These are phyloP conservation scores for Rhipidocladum racemiflorum DNA, from an alignment of 176 grass and related monocot species.

Conservation along the genomic window DNA sequence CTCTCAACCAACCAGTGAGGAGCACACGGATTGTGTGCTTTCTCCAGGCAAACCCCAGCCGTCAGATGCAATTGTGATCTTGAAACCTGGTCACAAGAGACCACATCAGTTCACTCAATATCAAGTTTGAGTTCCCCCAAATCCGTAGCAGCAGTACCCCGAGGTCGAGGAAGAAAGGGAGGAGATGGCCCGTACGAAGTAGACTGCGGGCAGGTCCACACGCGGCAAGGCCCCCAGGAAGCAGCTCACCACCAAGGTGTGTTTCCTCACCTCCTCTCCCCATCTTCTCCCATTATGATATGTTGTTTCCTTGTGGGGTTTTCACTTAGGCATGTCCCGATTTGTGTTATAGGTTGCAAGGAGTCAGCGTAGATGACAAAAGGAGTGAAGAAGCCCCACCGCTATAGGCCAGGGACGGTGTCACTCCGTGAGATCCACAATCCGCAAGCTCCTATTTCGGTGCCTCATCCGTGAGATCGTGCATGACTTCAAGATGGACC, in stretches of 20 bases:
- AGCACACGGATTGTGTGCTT: slow-evolving; percentile 64
- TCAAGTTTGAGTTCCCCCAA: neutral
- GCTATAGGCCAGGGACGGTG: slow-evolving; percentile 69
- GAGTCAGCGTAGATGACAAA: slow-evolving; percentile 73
- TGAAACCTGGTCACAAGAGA: slow-evolving; percentile 7
- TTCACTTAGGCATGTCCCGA: neutral
- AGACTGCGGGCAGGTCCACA: slow-evolving; percentile 89
- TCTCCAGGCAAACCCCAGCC: neutral
- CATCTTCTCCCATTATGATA: neutral
- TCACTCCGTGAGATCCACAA: slow-evolving; percentile 88
- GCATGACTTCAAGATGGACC: slow-evolving; percentile 94
- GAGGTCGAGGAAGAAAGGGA: neutral
- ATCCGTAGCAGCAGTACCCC: neutral
- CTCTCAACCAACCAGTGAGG: neutral
- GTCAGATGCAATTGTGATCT: slow-evolving; percentile 5
- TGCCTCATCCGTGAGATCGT: slow-evolving; percentile 86
- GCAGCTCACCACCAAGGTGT: slow-evolving; percentile 91
- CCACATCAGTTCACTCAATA: neutral
- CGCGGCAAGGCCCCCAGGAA: slow-evolving; percentile 85
- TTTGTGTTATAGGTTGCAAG: slow-evolving; percentile 46
- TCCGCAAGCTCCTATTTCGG: slow-evolving; percentile 89
- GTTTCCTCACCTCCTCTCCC: neutral
- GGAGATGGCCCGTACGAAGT: slow-evolving; percentile 84
- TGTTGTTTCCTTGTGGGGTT: neutral
- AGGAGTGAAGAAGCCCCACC: slow-evolving; percentile 94